Base-by-base conservation (phyloP, 805 yeast species). In the Candida ortonii region DNA sequence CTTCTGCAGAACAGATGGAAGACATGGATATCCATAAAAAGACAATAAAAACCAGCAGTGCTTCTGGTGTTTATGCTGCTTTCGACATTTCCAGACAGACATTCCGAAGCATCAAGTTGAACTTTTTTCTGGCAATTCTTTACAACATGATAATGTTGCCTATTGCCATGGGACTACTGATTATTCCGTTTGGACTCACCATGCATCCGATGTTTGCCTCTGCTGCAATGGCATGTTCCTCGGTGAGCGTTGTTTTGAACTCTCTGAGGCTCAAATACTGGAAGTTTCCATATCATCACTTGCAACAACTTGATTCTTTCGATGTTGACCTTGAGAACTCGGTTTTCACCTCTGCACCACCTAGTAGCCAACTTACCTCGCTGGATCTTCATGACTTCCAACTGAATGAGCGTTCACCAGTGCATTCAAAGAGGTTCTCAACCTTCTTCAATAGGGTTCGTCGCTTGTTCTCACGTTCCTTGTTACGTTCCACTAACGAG, bases 191-290 rank as follows among this genome's bases (percentile, higher is more conserved):
- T 62, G 80, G 84, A 22, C 68, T 86, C 31, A 73, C 82, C 34
- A 62, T 89, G 47, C 85, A 86, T 33, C 98, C 97, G 3, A 79
- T 86, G 55, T 75, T 86, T 53, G 97, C 97, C 1, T 87, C 93
- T 25, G 74, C 80, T 10, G 84, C 96, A 1, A 93, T 93, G 97
- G 95, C 96, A 1, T 69, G 87, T 50, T 85, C 96, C 45, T 85
- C 96, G 1, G 80, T 87, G 2, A 84, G 95, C 49, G 97, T 90
- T 15, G 89, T 93, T 17, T 50, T 81, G 28, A 84, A 84, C 43
- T 87, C 96, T 0, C 65, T 90, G 40, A 56, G 77, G 49, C 65
- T 90, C 49, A 84, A 82, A 53, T 62, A 64, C 29, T 87, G 90
- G 88, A 69, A 50, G 22, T 16, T 33, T 33, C 43, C 43, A 2